Conservation (phyloP, 768 basidiomycete species). For the Epithele typhae region DNA sequence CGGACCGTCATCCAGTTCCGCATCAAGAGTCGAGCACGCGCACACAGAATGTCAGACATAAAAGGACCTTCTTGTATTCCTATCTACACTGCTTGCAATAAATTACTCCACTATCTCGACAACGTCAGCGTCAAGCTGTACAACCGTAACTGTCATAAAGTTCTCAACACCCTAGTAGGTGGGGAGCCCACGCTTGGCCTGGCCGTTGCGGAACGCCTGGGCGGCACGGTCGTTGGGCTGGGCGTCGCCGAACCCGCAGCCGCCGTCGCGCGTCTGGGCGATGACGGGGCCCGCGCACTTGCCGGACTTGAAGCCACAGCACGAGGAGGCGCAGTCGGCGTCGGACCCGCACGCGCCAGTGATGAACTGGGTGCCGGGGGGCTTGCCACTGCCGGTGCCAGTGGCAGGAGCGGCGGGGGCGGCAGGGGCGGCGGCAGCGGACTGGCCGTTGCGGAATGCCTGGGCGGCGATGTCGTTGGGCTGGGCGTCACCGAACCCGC, state of each 20-base stretch:
- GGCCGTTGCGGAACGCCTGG: conserved; percentile 4
- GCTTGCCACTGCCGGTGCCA: not conserved
- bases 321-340: conserved; percentile 22
- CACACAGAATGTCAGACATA: not conserved
- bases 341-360: conserved; percentile 18
- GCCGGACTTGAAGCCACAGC: conserved; percentile 23
- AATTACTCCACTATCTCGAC: conserved; percentile 2
- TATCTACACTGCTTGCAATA: conserved; percentile 5
- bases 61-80: not conserved
- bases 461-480: conserved; percentile 21
- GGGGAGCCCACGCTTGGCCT: not conserved
- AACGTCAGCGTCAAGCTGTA: not conserved
- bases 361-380: conserved; percentile 15
- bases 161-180: not conserved
- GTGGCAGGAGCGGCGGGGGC: not conserved
- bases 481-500: conserved; percentile 14
- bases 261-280: conserved; percentile 23
- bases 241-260: conserved; percentile 22
- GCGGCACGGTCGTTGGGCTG: conserved; percentile 22
- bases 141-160: not conserved
- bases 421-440: conserved; percentile 1
- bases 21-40: not conserved
- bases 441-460: not conserved
- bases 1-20: no score
- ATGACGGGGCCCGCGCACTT: conserved; percentile 24